Evolutionary conservation across 2,329 filamentous ascomycete species (phyloP), one percentile per base, ranked within the genome.

Genomic region (Metarhizium guizhouense): DNA sequence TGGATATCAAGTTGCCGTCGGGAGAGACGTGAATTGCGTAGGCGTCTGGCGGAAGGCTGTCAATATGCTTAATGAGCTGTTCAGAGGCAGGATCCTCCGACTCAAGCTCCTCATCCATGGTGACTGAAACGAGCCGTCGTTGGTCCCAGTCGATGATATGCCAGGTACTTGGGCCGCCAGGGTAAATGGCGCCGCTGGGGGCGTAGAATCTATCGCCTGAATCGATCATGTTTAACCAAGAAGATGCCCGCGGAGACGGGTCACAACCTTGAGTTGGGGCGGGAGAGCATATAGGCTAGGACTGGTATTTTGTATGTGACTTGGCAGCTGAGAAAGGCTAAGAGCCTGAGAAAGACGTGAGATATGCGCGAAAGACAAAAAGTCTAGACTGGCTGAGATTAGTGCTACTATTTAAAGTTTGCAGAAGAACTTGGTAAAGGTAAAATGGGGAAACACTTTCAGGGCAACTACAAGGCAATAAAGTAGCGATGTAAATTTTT

Each of bases 161-260:
- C 61, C 63, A 65, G 20, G 32, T 38, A 16, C 49, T 51, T 51
- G 49, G 49, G 14, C 49, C 49, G 16, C 49, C 49, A 38, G 49
- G 49, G 20, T 38, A 36, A 18, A 51, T 51, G 16, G 49, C 49
- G 25, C 49, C 49, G 16, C 49, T 51, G 16, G 32, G 6, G 29
- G 13, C 71, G 47, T 65, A 68, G 14, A 68, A 57, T 38, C 73
- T 69, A n/a, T 65, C 57, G 13, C 38, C 32, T 11, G 32, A 8
- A 29, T 38, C 32, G 18, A 51, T 36, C 7, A 72, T 61, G 18
- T 74, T 73, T 0, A 4, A 1, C 3, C 6, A 7, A 16, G 42
- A 45, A 45, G 14, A 25, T 11, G n/a, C 42, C 11, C 2, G 3
- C 16, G 4, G n/a, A 25, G 6, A 45, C 10, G 16, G 40, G 40